phyloP scores from a whole-genome alignment of 2,329 filamentous ascomycete species.

The Aureobasidium sp. region DNA sequence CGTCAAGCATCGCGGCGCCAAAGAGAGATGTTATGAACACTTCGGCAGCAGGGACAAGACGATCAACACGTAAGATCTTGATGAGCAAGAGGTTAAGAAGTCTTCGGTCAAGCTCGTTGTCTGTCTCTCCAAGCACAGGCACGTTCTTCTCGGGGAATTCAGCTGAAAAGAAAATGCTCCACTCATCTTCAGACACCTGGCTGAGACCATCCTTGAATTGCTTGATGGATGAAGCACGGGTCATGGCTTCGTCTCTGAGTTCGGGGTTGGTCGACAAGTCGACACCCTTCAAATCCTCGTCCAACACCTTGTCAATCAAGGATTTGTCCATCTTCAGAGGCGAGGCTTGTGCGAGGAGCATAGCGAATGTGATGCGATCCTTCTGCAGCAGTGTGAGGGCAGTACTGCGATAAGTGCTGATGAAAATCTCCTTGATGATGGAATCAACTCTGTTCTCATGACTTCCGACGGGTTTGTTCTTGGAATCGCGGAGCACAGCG shows the following conservation, averaged over 20 bases:
- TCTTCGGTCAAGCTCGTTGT: slow-evolving; percentile 61
- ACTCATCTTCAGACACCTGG: slow-evolving; percentile 52
- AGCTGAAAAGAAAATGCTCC: slow-evolving; percentile 75
- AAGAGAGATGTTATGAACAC: slow-evolving; percentile 81
- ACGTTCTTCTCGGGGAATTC: slow-evolving; percentile 81
- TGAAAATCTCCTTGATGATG: slow-evolving; percentile 85
- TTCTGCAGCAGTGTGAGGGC: slow-evolving; percentile 86
- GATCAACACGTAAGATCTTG: slow-evolving; percentile 91
- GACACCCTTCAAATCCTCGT: slow-evolving; percentile 63
- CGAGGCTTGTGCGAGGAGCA: slow-evolving; percentile 91
- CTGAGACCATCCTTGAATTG: slow-evolving; percentile 67
- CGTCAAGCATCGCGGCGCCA: slow-evolving; percentile 71
- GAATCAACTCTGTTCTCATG: slow-evolving; percentile 68
- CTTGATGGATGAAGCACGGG: slow-evolving; percentile 58
- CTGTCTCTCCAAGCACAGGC: slow-evolving; percentile 62
- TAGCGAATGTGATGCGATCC: slow-evolving; percentile 86
- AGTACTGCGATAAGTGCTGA: slow-evolving; percentile 88
- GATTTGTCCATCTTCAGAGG: slow-evolving; percentile 91
- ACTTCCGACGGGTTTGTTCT: slow-evolving; percentile 54
- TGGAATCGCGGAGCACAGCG: slow-evolving; percentile 74
- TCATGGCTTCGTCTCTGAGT: slow-evolving; percentile 59
- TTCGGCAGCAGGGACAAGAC: slow-evolving; percentile 88
- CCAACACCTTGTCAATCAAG: slow-evolving; percentile 78
- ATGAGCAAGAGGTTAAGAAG: slow-evolving; percentile 77
- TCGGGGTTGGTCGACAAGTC: slow-evolving; percentile 66